Evolutionary conservation across 140 eudicot genomes (phyloP).

Genomic region (Stevia rebaudiana): DNA sequence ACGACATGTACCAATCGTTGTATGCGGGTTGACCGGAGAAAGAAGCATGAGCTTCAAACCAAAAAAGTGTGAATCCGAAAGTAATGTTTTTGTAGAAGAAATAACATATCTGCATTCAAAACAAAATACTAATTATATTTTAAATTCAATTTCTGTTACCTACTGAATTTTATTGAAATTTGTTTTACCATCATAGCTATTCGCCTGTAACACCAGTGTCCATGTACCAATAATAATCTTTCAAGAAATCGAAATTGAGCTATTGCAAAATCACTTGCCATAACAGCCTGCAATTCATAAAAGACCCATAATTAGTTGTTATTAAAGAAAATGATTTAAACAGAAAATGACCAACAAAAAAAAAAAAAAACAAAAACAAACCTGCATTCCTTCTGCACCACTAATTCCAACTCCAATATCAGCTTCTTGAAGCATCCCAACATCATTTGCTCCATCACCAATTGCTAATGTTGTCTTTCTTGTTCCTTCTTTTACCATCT

Average conservation of each 20-base stretch:
- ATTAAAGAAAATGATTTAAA: neutral
- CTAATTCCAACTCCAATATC: conserved; percentile 97
- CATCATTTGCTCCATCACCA: conserved; percentile 99
- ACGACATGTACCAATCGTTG: conserved; percentile 95
- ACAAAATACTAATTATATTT: neutral
- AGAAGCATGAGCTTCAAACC: conserved; percentile 93
- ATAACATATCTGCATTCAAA: conserved; percentile 74
- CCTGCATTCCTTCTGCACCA: conserved; percentile 99
- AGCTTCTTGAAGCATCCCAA: conserved; percentile 99
- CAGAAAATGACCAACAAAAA: no score
- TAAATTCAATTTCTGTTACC: neutral
- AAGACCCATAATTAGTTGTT: neutral
- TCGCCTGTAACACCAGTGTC: conserved; percentile 99
- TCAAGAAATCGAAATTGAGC: conserved; percentile 94
- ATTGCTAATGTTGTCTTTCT: conserved; percentile 80
- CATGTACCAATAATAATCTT: conserved; percentile 84
- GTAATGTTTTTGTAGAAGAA: conserved; percentile 92
- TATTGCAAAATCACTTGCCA: conserved; percentile 94
- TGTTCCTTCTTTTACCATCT: conserved; percentile 79
- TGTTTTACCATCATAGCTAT: conserved; percentile 82
- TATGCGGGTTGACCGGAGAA: conserved; percentile 98
- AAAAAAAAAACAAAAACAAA: no score
- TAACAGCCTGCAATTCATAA: conserved; percentile 64
- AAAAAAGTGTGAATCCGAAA: conserved; percentile 87
- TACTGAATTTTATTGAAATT: neutral